Conservation (phyloP, 164 flowering plant species). For the Dillenia suffruticosa region DNA sequence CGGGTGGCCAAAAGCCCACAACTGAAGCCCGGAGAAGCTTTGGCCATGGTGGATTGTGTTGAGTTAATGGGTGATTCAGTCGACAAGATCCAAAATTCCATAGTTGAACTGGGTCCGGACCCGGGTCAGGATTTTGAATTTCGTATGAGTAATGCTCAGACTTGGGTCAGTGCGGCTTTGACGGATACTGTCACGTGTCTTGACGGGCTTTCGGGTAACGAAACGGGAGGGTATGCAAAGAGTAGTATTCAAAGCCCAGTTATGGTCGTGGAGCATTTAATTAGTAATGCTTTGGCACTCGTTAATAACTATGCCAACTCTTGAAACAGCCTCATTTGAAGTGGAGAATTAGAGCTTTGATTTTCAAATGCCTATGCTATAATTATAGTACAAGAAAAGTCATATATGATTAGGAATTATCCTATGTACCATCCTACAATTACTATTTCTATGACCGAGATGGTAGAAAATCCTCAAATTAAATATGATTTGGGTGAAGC, state of each 20-base stretch:
- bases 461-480: too few species aligned
- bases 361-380: too few species aligned
- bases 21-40: constrained; percentile 15
- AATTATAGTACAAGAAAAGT: too few species aligned
- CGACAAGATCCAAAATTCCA: constrained; percentile 26
- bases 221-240: constrained; percentile 20
- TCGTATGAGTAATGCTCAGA: constrained; percentile 21
- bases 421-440: too few species aligned
- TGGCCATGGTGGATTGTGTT: constrained; percentile 30
- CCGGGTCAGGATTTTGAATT: constrained; percentile 8
- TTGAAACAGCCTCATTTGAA: too few species aligned
- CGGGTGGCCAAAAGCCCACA: constrained; percentile 9
- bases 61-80: constrained; percentile 29
- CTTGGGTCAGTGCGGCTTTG: constrained; percentile 53
- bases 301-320: constrained; percentile 14
- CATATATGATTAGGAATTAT: too few species aligned
- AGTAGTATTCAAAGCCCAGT: constrained; percentile 9
- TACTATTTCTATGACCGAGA: too few species aligned
- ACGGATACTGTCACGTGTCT: constrained; percentile 42
- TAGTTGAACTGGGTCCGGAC: constrained; percentile 13
- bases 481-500: too few species aligned
- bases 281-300: constrained; percentile 28
- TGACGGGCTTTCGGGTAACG: constrained; percentile 32
- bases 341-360: too few species aligned
- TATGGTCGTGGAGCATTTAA: constrained; percentile 16